phyloP scores from a whole-genome alignment of 2,329 filamentous ascomycete genomes.

The Fusarium sublunatum region DNA sequence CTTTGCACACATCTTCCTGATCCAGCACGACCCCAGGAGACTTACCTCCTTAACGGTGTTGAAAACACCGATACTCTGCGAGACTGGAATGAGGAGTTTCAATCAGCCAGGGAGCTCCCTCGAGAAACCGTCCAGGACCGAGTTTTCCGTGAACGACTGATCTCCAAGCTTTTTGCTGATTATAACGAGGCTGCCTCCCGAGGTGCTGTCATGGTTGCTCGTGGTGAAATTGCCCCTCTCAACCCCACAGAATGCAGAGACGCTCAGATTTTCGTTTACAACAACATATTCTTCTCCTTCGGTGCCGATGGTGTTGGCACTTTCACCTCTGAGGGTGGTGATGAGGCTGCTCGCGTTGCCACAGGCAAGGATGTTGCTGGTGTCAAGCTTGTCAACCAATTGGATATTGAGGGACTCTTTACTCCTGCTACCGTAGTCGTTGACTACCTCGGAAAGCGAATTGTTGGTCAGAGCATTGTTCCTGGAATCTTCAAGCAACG shows the following conservation, averaged over 20 bases:
- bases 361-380: slow-evolving; percentile 97
- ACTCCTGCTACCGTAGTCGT: slow-evolving; percentile 96
- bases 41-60: slow-evolving; percentile 86
- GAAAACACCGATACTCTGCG: slow-evolving; percentile 94
- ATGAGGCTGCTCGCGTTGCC: slow-evolving; percentile 94
- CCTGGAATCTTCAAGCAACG: slow-evolving; percentile 99
- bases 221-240: slow-evolving; percentile 90
- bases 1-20: slow-evolving; percentile 81
- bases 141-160: slow-evolving; percentile 92
- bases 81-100: slow-evolving; percentile 99
- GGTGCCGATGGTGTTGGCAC: slow-evolving; percentile 97
- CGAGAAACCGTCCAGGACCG: slow-evolving; percentile 94
- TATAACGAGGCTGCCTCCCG: slow-evolving; percentile 95
- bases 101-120: slow-evolving; percentile 93
- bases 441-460: slow-evolving; percentile 95
- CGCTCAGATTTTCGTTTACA: slow-evolving; percentile 98
- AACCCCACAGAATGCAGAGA: slow-evolving; percentile 94
- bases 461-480: slow-evolving; percentile 97
- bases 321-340: slow-evolving; percentile 94
- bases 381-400: slow-evolving; percentile 94
- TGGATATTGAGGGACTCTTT: slow-evolving; percentile 94
- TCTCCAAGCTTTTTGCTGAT: slow-evolving; percentile 96
- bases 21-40: slow-evolving; percentile 90
- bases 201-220: slow-evolving; percentile 90
- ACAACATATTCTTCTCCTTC: slow-evolving; percentile 99